A percentile compares a stretch with the other conserved stretches of the same genome.
Evolutionary conservation across 2,329 filamentous ascomycete genomes (phyloP).

Genomic region (Aspergillus udagawae): DNA sequence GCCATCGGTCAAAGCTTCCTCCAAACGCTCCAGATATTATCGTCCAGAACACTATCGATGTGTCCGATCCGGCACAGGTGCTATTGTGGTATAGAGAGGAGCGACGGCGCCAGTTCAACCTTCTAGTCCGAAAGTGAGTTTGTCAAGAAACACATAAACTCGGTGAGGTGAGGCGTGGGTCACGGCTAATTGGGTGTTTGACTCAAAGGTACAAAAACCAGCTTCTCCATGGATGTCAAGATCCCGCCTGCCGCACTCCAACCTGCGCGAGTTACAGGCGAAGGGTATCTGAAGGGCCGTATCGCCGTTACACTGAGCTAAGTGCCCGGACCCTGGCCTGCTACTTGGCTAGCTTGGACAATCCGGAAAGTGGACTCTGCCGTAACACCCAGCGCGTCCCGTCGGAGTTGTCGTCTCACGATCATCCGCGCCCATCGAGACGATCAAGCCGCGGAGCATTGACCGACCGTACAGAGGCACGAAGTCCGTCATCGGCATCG

Average conservation of each 20-base stretch:
- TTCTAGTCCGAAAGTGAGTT: slow-evolving; percentile 62
- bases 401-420: slow-evolving; percentile 23
- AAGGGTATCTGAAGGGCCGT: slow-evolving; percentile 63
- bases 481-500: not conserved
- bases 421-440: slow-evolving; percentile 24
- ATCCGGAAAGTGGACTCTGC: slow-evolving; percentile 69
- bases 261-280: slow-evolving; percentile 78
- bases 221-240: slow-evolving; percentile 75
- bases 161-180: not conserved
- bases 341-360: slow-evolving; percentile 74
- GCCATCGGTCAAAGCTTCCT: slow-evolving; percentile 38
- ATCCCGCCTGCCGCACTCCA: slow-evolving; percentile 63
- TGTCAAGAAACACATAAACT: not conserved
- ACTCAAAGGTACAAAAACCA: slow-evolving; percentile 70
- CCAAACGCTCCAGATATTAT: slow-evolving; percentile 38
- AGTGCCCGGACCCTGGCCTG: slow-evolving; percentile 79
- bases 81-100: slow-evolving; percentile 38
- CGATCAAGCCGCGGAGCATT: slow-evolving; percentile 30
- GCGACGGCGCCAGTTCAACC: slow-evolving; percentile 48
- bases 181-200: slow-evolving; percentile 5
- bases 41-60: slow-evolving; percentile 36
- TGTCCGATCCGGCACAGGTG: slow-evolving; percentile 35
- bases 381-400: slow-evolving; percentile 37
- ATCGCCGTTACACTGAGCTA: slow-evolving; percentile 73
- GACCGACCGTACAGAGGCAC: slow-evolving; percentile 5